Conservation (phyloP, 2,329 filamentous ascomycete genomes). For the Claviceps cyperi region DNA sequence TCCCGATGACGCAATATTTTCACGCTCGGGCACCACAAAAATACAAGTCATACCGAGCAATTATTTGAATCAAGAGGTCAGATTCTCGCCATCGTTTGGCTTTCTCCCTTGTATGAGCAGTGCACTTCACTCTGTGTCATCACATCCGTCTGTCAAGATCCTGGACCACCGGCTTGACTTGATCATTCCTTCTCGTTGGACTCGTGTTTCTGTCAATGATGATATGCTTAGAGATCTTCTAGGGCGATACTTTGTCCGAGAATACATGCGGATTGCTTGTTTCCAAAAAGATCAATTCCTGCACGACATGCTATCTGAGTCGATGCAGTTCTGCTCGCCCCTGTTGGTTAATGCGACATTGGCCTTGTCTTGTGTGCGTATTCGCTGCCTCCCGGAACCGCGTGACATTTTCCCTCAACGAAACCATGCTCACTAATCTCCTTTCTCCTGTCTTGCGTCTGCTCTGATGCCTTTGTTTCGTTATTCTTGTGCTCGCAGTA, state of each 20-base stretch:
- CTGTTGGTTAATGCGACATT: not conserved
- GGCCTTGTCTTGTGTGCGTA: constrained; percentile 3
- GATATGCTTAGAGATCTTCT: not conserved
- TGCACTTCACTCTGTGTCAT: not conserved
- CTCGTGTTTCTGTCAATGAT: not conserved
- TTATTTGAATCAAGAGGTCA: not conserved
- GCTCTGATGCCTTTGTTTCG: not conserved
- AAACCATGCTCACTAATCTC: not conserved
- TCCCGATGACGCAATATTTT: not conserved
- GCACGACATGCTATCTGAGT: not conserved
- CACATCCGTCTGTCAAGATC: not conserved
- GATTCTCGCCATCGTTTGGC: not conserved
- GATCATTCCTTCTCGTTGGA: not conserved
- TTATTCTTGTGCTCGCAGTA: not conserved
- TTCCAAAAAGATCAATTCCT: constrained; percentile 1
- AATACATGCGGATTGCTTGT: not conserved
- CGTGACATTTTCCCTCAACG: not conserved
- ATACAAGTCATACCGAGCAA: not conserved
- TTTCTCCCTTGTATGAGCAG: not conserved
- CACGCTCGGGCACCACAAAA: not conserved
- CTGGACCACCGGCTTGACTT: not conserved
- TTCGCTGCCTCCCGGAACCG: constrained; percentile 8
- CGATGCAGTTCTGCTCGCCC: not conserved
- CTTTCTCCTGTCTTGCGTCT: not conserved
- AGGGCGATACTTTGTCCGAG: not conserved